Evolutionary conservation across 495 filamentous ascomycete genomes (phyloP).

Genomic region (Tetracladium setigerum): DNA sequence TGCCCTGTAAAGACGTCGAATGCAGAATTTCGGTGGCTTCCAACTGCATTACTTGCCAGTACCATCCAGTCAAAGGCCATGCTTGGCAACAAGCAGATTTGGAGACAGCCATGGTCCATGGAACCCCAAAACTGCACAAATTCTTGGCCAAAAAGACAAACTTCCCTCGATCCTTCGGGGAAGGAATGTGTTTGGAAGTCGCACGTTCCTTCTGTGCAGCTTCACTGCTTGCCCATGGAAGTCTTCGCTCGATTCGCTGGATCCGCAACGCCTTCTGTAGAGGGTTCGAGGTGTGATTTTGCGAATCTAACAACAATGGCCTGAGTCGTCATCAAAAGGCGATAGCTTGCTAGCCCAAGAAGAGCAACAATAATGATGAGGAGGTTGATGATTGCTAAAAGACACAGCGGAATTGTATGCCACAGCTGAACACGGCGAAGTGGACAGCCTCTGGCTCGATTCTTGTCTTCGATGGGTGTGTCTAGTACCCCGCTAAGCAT

Average conservation of each 20-base stretch:
- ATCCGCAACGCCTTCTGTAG: constrained; percentile 5
- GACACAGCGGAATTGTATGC: constrained; percentile 20
- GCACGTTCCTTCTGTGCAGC: no score
- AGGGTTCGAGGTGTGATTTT: constrained; percentile 10
- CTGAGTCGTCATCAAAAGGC: constrained; percentile 12
- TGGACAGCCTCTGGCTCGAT: constrained; percentile 16
- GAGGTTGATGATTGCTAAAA: constrained; percentile 19
- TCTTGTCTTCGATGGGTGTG: constrained; percentile 3
- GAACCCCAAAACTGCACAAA: no score
- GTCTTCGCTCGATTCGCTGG: neutral
- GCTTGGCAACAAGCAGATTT: no score
- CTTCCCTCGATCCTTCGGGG: no score
- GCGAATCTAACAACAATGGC: constrained; percentile 3
- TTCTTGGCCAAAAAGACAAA: no score
- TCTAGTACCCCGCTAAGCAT: constrained; percentile 17
- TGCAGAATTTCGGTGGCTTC: no score
- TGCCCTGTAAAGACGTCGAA: no score
- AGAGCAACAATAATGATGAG: constrained; percentile 19
- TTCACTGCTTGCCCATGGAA: constrained; percentile 1
- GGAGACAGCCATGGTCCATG: no score
- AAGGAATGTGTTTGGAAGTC: no score
- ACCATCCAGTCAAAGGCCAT: no score
- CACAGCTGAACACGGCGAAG: constrained; percentile 20
- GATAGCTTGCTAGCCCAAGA: constrained; percentile 17
- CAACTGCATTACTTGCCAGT: no score